A percentile compares a stretch with the other conserved stretches of the same genome.
Conservation (phyloP, 441 rosid genomes). For the Euphorbia schlechtendalii region DNA sequence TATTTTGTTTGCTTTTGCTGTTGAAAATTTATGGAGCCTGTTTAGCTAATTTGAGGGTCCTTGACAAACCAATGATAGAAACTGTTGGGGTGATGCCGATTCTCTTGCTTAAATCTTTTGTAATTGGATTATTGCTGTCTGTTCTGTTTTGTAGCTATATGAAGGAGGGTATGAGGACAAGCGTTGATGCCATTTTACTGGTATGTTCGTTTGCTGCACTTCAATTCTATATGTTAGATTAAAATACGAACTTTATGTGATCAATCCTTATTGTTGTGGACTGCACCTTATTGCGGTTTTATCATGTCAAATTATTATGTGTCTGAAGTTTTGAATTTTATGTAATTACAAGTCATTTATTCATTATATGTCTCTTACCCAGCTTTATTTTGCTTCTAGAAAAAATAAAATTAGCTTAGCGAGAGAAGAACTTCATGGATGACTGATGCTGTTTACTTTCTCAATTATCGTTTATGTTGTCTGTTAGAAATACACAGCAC, state of each 20-base stretch:
- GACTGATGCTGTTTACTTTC: too few relatives aligned
- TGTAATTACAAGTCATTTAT: background rate
- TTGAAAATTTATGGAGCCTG: background rate
- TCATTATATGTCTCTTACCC: too few relatives aligned
- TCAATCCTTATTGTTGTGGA: background rate
- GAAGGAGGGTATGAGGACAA: conserved; percentile 98
- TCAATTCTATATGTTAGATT: background rate
- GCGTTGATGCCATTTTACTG: conserved; percentile 94
- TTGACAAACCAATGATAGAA: too few relatives aligned
- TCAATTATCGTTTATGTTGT: too few relatives aligned
- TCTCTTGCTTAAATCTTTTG: background rate
- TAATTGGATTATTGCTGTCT: conserved; percentile 12
- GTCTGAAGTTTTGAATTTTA: background rate
- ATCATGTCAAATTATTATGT: background rate
- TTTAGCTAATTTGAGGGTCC: too few relatives aligned
- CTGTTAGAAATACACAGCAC: too few relatives aligned
- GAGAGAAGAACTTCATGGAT: too few relatives aligned
- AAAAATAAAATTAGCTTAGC: too few relatives aligned
- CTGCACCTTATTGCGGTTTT: background rate
- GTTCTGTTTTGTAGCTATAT: conserved; percentile 51
- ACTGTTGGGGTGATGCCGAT: background rate
- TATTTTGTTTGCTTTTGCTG: background rate
- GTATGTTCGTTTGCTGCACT: conserved; percentile 31
- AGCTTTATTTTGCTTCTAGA: background rate
- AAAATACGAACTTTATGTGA: background rate